Base-by-base conservation (phyloP, 139 green algal species). In the Chlorella vulgaris region DNA sequence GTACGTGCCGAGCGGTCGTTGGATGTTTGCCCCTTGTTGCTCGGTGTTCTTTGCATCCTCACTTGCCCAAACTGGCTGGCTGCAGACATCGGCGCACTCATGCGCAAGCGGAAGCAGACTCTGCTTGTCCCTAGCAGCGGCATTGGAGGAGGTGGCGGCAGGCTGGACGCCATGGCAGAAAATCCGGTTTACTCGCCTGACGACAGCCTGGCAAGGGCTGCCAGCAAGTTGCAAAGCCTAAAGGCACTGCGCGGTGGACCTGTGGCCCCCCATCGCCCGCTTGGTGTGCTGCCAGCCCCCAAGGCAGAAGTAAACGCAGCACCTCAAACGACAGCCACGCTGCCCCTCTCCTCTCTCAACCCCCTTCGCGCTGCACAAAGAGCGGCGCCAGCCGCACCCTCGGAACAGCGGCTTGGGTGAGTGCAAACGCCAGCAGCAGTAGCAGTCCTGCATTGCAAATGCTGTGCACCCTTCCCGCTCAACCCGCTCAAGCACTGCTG, bases 51-150 rank as follows among this genome's bases (percentile, higher is more conserved):
- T n/a, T n/a, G n/a, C n/a, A n/a, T n/a, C n/a, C n/a, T n/a, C n/a
- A n/a, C n/a, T n/a, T n/a, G n/a, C n/a, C n/a, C n/a, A n/a, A n/a
- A n/a, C n/a, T n/a, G n/a, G n/a, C n/a, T n/a, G n/a, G n/a, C 8
- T 43, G 62, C 78, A 83, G 80, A 85, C 38, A 80, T 85, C 29
- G 80, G 80, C 15, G 80, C 80, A 10, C 53, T 85, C 31, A 75
- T 81, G 80, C 68, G 69, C 6, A 82, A 81, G 51, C 68, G 67
- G 53, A 31, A 42, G 53, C 26, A 33, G 38, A 36, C 10, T 6
- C 70, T 43, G 58, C 58, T 69, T 13, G 35, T 38, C 28, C 66
- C 39, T 26, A 51, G 51, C 8, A 40, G 62, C n/a, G 26, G 33
- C 69, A 61, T 40, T 29, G 40, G 29, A 29, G 62, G 40, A 21